phyloP scores from a whole-genome alignment of 1,284 basidiomycete genomes.

The Inonotus hispidus region DNA sequence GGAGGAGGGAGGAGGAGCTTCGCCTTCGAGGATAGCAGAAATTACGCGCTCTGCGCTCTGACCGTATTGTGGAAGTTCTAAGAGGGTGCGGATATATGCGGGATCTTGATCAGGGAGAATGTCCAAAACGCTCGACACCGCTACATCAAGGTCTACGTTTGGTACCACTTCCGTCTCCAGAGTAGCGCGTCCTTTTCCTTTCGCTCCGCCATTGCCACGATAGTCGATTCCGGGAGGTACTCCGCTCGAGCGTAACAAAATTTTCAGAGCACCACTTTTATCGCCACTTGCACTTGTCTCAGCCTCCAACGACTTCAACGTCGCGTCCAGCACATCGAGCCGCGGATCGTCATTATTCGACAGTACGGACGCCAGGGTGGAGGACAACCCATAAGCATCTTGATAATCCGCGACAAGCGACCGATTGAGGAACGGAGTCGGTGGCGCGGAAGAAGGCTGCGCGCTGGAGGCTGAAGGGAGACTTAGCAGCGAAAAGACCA shows the following conservation, averaged over 20 bases:
- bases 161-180: conserved; percentile 16
- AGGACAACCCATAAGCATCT: conserved; percentile 52
- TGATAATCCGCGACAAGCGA: conserved; percentile 67
- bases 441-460: conserved; percentile 14
- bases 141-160: conserved; percentile 40
- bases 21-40: conserved; percentile 65
- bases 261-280: conserved; percentile 44
- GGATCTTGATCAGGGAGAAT: conserved; percentile 58
- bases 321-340: conserved; percentile 48
- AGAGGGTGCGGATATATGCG: conserved; percentile 50
- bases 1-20: conserved; percentile 42
- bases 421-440: conserved; percentile 58
- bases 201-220: conserved; percentile 26
- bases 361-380: conserved; percentile 42
- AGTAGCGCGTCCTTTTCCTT: conserved; percentile 37
- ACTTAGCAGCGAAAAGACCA: conserved; percentile 51
- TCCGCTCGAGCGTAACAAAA: conserved; percentile 57
- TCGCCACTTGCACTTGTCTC: conserved; percentile 31
- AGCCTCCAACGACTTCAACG: conserved; percentile 37
- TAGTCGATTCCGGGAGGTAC: conserved; percentile 42
- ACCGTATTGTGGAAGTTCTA: conserved; percentile 42
- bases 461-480: conserved; percentile 25
- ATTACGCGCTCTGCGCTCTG: conserved; percentile 56
- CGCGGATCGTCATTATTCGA: conserved; percentile 49
- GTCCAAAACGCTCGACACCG: conserved; percentile 63